Percentiles rank a stretch among this genome's conserved stretches.
These are phyloP conservation scores for Boletellus sp. DNA, from an alignment of 768 basidiomycete species.

Conservation along the genomic window DNA sequence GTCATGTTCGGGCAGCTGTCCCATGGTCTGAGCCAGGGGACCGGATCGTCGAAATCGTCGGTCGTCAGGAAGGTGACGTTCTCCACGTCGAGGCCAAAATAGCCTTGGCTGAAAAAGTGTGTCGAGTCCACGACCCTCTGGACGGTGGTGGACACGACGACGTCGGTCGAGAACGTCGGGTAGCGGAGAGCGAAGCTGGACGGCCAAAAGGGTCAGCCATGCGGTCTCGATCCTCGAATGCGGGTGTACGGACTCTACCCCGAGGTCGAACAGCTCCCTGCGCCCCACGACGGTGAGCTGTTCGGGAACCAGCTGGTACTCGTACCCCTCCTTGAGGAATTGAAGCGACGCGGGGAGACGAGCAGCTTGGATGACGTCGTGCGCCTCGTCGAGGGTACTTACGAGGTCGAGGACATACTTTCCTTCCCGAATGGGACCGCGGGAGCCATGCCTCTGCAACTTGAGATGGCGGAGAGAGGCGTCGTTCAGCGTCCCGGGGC, in stretches of 20 bases:
- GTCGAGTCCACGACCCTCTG: slow-evolving; percentile 38
- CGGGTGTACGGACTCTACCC: slow-evolving; percentile 30
- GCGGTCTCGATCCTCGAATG: not conserved
- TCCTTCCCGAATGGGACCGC: slow-evolving; percentile 34
- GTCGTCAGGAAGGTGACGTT: slow-evolving; percentile 29
- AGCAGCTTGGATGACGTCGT: slow-evolving; percentile 22
- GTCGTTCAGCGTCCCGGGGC: no score
- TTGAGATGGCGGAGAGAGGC: slow-evolving; percentile 7
- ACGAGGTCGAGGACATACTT: slow-evolving; percentile 32
- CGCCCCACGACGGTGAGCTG: slow-evolving; percentile 38
- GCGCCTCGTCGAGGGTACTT: slow-evolving; percentile 26
- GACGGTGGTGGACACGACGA: slow-evolving; percentile 11
- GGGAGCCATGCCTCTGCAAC: slow-evolving; percentile 43
- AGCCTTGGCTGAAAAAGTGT: slow-evolving; percentile 39
- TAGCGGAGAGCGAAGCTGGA: slow-evolving; percentile 22
- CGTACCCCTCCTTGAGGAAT: slow-evolving; percentile 39
- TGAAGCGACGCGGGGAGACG: slow-evolving; percentile 31
- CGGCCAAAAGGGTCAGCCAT: not conserved
- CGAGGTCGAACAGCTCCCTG: slow-evolving; percentile 38
- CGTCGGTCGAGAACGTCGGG: slow-evolving; percentile 18
- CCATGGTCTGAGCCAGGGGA: slow-evolving; percentile 42
- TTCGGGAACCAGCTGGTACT: slow-evolving; percentile 31
- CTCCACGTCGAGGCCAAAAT: slow-evolving; percentile 33
- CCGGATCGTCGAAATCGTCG: slow-evolving; percentile 32
- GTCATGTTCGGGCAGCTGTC: slow-evolving; percentile 31